Evolutionary conservation across 257 asterid species (phyloP).

Genomic region (Knoxia roxburghii): DNA sequence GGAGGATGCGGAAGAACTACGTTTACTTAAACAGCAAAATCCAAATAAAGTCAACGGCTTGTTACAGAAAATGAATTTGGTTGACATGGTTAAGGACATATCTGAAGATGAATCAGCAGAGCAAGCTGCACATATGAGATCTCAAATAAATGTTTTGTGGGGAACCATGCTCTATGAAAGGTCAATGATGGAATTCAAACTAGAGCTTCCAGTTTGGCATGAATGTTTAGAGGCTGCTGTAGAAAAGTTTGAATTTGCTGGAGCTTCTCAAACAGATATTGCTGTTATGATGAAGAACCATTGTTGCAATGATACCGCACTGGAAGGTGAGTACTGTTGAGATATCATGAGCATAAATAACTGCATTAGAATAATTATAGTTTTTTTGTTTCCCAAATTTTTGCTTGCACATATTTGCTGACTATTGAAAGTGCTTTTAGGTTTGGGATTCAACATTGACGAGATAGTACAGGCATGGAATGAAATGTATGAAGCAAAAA

Average conservation of each 20-base stretch:
- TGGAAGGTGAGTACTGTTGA: slow-evolving; percentile 44
- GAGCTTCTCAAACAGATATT: slow-evolving; percentile 79
- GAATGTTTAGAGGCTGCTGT: slow-evolving; percentile 74
- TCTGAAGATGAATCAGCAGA: slow-evolving; percentile 62
- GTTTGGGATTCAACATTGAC: slow-evolving; percentile 73
- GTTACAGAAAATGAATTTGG: slow-evolving; percentile 48
- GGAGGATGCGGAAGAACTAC: slow-evolving; percentile 54
- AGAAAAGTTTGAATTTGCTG: slow-evolving; percentile 83
- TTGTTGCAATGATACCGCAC: slow-evolving; percentile 50
- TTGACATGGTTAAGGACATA: slow-evolving; percentile 31
- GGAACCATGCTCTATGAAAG: slow-evolving; percentile 84
- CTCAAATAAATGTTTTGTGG: slow-evolving; percentile 74
- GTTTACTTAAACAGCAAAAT: slow-evolving; percentile 30
- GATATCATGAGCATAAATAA: not conserved
- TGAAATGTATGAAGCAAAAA: slow-evolving; percentile 82
- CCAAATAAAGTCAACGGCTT: slow-evolving; percentile 27
- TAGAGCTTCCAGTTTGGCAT: slow-evolving; percentile 73
- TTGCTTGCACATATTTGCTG: slow-evolving; percentile 16
- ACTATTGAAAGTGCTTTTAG: slow-evolving; percentile 33
- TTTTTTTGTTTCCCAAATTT: not conserved
- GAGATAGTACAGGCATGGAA: slow-evolving; percentile 91
- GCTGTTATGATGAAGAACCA: slow-evolving; percentile 84
- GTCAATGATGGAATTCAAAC: slow-evolving; percentile 77
- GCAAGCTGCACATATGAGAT: slow-evolving; percentile 51
- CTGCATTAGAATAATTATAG: not conserved